phyloP scores from a whole-genome alignment of 768 basidiomycete genomes.

The Kwoniella shandongensis region DNA sequence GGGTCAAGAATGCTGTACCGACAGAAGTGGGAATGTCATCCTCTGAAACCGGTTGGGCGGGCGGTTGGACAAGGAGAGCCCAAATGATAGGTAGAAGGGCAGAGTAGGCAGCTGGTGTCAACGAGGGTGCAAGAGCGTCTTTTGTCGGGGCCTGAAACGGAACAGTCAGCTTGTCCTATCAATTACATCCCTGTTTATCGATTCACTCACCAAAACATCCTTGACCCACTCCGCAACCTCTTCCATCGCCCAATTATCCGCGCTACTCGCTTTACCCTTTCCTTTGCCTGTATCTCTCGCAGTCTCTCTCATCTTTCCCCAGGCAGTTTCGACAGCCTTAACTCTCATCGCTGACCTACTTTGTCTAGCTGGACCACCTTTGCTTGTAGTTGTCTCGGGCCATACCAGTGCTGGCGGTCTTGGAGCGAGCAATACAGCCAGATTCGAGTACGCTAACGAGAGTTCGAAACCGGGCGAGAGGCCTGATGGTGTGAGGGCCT shows the following conservation, averaged over 20 bases:
- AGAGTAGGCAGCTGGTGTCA: constrained; percentile 44
- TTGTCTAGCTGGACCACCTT: constrained; percentile 21
- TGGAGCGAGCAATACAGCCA: constrained; percentile 48
- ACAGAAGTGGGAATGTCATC: constrained; percentile 52
- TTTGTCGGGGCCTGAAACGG: constrained; percentile 28
- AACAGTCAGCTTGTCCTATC: no score
- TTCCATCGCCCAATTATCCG: constrained; percentile 41
- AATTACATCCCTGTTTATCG: background rate
- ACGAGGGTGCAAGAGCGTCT: constrained; percentile 35
- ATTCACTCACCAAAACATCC: constrained; percentile 42
- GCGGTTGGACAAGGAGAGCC: constrained; percentile 53
- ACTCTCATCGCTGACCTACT: background rate
- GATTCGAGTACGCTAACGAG: constrained; percentile 44
- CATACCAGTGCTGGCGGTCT: constrained; percentile 22
- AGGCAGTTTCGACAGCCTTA: constrained; percentile 35
- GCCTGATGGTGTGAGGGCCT: constrained; percentile 14
- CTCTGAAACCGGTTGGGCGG: constrained; percentile 4
- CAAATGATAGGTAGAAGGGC: constrained; percentile 50
- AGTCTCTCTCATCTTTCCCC: constrained; percentile 33
- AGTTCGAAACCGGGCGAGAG: constrained; percentile 36
- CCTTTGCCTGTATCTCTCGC: constrained; percentile 34
- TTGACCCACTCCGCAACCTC: constrained; percentile 52
- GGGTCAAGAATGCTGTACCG: constrained; percentile 64
- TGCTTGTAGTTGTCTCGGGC: constrained; percentile 6
- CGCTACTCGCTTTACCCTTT: constrained; percentile 2